Conservation (phyloP, 2,329 filamentous ascomycete species). For the Ophiocordyceps polyrhachis-furcata region DNA sequence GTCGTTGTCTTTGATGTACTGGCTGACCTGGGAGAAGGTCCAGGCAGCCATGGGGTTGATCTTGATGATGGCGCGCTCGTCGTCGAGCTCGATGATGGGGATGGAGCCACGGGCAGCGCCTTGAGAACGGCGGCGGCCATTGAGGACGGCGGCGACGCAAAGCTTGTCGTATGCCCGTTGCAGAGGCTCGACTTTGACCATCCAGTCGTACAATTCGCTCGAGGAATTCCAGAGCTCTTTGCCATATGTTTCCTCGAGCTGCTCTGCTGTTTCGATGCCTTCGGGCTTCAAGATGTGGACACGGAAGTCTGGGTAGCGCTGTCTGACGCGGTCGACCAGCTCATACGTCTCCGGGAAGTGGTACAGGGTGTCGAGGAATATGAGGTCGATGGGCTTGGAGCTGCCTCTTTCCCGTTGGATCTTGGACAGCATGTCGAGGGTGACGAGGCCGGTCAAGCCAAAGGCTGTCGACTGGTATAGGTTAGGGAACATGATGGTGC, state of each 20-base stretch:
- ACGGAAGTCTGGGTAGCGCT: constrained; percentile 57
- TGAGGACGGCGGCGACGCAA: constrained; percentile 76
- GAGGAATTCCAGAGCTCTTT: constrained; percentile 68
- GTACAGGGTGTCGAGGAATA: constrained; percentile 73
- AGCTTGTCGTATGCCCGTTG: constrained; percentile 80
- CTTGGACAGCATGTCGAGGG: constrained; percentile 71
- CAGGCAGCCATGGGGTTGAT: constrained; percentile 95
- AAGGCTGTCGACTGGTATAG: constrained; percentile 79
- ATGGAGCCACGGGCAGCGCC: constrained; percentile 82
- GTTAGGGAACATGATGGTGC: constrained; percentile 73
- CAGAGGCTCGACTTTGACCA: constrained; percentile 93
- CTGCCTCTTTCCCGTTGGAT: constrained; percentile 44
- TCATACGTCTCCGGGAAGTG: constrained; percentile 64
- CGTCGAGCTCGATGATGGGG: constrained; percentile 79
- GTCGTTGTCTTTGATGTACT: constrained; percentile 68
- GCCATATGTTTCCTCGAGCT: constrained; percentile 73
- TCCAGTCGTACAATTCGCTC: constrained; percentile 84
- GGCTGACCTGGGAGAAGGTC: constrained; percentile 76
- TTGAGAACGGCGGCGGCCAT: constrained; percentile 78
- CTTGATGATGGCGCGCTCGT: constrained; percentile 79
- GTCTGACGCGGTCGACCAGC: constrained; percentile 55
- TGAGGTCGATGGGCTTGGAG: constrained; percentile 41
- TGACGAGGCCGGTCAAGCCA: constrained; percentile 62
- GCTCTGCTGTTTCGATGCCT: constrained; percentile 48
- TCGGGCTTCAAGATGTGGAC: constrained; percentile 84